A percentile compares a stretch with the other conserved stretches of the same genome.
Evolutionary conservation across 2,329 filamentous ascomycete species (phyloP).

Genomic region (Fusarium pininemorale): DNA sequence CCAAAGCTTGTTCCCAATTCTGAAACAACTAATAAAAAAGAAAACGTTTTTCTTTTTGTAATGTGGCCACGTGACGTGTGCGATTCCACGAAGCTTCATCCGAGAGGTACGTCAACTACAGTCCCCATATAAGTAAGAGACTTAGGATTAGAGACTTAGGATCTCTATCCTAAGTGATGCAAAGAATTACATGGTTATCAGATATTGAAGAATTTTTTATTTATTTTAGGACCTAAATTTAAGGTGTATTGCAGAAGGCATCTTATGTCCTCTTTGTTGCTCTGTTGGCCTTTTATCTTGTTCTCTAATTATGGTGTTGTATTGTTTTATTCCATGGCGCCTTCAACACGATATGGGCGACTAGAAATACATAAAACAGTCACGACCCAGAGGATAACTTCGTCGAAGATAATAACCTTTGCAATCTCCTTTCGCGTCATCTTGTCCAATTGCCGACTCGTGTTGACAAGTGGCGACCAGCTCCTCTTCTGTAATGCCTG

Average conservation of each 20-base stretch:
- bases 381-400: not conserved
- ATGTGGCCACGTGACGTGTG: not conserved
- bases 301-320: no score
- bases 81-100: not conserved
- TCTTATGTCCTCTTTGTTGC: no score
- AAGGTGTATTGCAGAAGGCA: not conserved
- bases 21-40: constrained; percentile 17
- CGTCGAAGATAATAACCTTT: not conserved
- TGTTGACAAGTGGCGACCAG: not conserved
- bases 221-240: not conserved
- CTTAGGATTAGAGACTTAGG: not conserved
- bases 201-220: fast-evolving
- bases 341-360: not conserved
- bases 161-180: not conserved
- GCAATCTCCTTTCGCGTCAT: not conserved
- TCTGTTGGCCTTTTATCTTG: no score
- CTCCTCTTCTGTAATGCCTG: not conserved
- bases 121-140: not conserved
- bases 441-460: not conserved
- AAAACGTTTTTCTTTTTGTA: not conserved
- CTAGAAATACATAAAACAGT: not conserved
- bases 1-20: constrained; percentile 23
- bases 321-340: no score
- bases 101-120: not conserved
- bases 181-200: not conserved